Conservation (phyloP, 441 rosid species). For the Mallotus repandus region DNA sequence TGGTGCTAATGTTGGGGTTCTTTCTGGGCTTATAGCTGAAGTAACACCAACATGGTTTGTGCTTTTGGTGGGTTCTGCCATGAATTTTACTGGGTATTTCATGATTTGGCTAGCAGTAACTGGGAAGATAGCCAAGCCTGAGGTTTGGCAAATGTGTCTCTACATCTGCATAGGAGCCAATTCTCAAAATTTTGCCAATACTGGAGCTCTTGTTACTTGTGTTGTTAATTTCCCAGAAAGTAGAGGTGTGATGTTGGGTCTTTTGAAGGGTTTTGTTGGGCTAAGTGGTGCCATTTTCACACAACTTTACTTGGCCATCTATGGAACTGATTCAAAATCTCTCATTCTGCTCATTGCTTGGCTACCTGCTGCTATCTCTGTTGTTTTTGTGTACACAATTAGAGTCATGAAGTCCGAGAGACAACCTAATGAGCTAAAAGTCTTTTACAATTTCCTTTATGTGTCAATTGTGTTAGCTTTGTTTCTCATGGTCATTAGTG, state of each 20-base stretch:
- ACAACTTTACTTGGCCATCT: constrained; percentile 71
- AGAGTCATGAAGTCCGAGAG: constrained; percentile 47
- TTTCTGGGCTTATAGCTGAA: constrained; percentile 74
- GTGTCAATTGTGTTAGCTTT: constrained; percentile 59
- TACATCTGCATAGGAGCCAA: constrained; percentile 81
- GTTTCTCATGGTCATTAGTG: constrained; percentile 65
- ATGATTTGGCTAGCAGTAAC: constrained; percentile 84
- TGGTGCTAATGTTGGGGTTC: constrained; percentile 77
- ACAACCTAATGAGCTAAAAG: constrained; percentile 53
- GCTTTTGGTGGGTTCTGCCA: constrained; percentile 59
- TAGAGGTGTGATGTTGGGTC: constrained; percentile 72
- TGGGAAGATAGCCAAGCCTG: constrained; percentile 52
- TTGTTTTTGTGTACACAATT: constrained; percentile 63
- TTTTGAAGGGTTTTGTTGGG: constrained; percentile 80
- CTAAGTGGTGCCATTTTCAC: constrained; percentile 86
- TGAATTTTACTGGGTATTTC: constrained; percentile 79
- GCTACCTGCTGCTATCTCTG: constrained; percentile 80
- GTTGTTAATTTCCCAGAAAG: constrained; percentile 86
- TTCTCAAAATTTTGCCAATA: constrained; percentile 77
- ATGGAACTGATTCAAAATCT: constrained; percentile 69
- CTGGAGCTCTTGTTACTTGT: constrained; percentile 84
- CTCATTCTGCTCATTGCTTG: constrained; percentile 73
- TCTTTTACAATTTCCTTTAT: constrained; percentile 58
- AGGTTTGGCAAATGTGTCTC: constrained; percentile 79
- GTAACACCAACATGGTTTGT: constrained; percentile 87